Conservation (phyloP, 352 stramenopile species). For the Globisporangium emineosum region DNA sequence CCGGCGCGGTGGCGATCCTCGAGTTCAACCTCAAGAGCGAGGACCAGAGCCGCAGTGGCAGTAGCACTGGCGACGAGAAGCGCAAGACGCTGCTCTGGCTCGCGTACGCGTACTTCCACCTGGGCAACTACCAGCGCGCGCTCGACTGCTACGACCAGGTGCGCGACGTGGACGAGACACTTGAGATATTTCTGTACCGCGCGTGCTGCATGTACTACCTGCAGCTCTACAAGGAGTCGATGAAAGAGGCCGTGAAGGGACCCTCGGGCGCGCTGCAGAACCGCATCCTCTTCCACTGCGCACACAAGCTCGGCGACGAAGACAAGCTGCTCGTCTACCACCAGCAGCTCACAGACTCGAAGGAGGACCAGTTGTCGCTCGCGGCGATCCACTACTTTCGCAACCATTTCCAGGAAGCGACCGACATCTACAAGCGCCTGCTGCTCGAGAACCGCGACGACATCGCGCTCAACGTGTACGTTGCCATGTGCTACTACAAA, state of each 20-base stretch:
- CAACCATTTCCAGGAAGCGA: slow-evolving; percentile 93
- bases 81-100: slow-evolving; percentile 90
- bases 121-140: slow-evolving; percentile 92
- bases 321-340: slow-evolving; percentile 94
- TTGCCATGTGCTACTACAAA: slow-evolving; percentile 99
- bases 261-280: slow-evolving; percentile 83
- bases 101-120: slow-evolving; percentile 93
- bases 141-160: slow-evolving; percentile 90
- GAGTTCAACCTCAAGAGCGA: slow-evolving; percentile 94
- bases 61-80: slow-evolving; percentile 43
- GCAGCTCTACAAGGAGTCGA: slow-evolving; percentile 88
- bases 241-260: slow-evolving; percentile 69
- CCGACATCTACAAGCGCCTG: slow-evolving; percentile 95
- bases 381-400: slow-evolving; percentile 95
- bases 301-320: slow-evolving; percentile 92
- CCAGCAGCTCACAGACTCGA: slow-evolving; percentile 89
- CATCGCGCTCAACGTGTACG: slow-evolving; percentile 96
- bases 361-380: slow-evolving; percentile 94
- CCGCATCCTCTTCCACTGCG: slow-evolving; percentile 93
- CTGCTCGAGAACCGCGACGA: slow-evolving; percentile 95
- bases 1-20: slow-evolving; percentile 91
- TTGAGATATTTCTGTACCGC: slow-evolving; percentile 86
- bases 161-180: slow-evolving; percentile 50
- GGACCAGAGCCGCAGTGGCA: slow-evolving; percentile 35
- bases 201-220: slow-evolving; percentile 94